A percentile compares a stretch with the other conserved stretches of the same genome.
Evolutionary conservation across 1,284 basidiomycete species (phyloP).

Genomic region (Ceratobasidium sp.): DNA sequence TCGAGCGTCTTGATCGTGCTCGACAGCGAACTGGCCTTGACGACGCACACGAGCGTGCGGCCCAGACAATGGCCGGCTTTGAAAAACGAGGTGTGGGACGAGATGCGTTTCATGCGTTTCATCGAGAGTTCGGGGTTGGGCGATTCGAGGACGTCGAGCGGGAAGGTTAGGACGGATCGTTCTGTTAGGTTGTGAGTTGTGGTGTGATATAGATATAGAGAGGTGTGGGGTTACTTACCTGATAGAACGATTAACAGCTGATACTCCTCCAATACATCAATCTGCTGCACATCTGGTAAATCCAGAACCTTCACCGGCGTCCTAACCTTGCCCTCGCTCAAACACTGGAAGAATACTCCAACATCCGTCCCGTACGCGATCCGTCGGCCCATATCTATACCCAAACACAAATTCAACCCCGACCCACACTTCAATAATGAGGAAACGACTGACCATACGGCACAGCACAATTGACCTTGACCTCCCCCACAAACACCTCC

Average conservation of each 20-base stretch:
- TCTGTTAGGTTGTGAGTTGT: too few species aligned
- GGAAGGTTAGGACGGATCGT: constrained; percentile 95
- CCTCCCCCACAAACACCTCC: constrained; percentile 84
- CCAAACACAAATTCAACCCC: constrained; percentile 33
- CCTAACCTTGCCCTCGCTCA: constrained; percentile 74
- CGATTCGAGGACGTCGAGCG: constrained; percentile 81
- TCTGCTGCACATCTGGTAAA: constrained; percentile 93
- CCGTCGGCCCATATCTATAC: too few species aligned
- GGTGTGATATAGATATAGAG: too few species aligned
- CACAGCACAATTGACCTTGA: constrained; percentile 93
- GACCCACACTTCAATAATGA: too few species aligned
- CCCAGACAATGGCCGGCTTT: too few species aligned
- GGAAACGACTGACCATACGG: constrained; percentile 92
- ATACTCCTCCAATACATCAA: constrained; percentile 97
- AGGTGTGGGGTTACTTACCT: constrained; percentile 70
- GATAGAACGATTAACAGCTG: constrained; percentile 95
- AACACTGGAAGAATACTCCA: constrained; percentile 93
- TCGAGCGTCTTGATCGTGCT: constrained; percentile 99
- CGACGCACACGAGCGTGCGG: too few species aligned
- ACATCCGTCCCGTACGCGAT: constrained; percentile 98
- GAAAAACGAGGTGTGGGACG: too few species aligned
- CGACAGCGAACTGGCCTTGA: too few species aligned
- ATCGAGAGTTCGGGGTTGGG: constrained; percentile 66
- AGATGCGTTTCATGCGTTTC: constrained; percentile 95
- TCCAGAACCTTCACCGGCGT: constrained; percentile 93